Evolutionary conservation across 768 basidiomycete species (phyloP).

Genomic region (Boletus pseudopeckii): DNA sequence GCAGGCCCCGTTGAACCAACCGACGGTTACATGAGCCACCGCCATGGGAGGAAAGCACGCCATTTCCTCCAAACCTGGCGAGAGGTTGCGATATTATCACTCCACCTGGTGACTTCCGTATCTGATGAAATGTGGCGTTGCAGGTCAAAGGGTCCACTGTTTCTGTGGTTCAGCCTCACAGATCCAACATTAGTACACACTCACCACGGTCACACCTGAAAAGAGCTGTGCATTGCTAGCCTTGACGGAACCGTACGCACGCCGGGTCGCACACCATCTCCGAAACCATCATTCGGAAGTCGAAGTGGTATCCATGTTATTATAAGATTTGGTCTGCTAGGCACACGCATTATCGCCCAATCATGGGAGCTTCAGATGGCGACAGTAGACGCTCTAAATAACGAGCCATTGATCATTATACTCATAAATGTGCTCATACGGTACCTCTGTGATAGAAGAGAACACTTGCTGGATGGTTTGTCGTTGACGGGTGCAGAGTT

Average conservation of each 20-base stretch:
- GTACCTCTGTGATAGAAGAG: not conserved
- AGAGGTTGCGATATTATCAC: not conserved
- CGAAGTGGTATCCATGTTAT: not conserved
- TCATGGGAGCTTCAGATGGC: too few species aligned
- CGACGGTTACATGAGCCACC: not conserved
- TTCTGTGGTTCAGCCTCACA: not conserved
- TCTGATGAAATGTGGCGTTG: not conserved
- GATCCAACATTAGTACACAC: not conserved
- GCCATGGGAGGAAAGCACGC: slow-evolving; percentile 24
- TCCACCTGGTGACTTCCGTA: not conserved
- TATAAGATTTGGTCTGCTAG: too few species aligned
- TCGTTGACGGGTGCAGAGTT: too few species aligned
- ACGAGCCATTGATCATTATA: not conserved
- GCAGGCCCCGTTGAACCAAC: not conserved
- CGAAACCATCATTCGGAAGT: not conserved
- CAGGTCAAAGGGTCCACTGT: not conserved
- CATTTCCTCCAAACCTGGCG: slow-evolving; percentile 4
- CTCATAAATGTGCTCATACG: not conserved
- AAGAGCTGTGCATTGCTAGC: not conserved
- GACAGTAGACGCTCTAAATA: not conserved
- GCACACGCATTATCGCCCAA: too few species aligned
- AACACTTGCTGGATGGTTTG: not conserved
- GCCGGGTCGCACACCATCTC: not conserved
- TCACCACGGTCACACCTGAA: not conserved
- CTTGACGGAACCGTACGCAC: not conserved